Percentiles rank a stretch among this genome's conserved stretches.
Evolutionary conservation across 1,139 yeast genomes (phyloP).

Genomic region (Zygoascus sp.): DNA sequence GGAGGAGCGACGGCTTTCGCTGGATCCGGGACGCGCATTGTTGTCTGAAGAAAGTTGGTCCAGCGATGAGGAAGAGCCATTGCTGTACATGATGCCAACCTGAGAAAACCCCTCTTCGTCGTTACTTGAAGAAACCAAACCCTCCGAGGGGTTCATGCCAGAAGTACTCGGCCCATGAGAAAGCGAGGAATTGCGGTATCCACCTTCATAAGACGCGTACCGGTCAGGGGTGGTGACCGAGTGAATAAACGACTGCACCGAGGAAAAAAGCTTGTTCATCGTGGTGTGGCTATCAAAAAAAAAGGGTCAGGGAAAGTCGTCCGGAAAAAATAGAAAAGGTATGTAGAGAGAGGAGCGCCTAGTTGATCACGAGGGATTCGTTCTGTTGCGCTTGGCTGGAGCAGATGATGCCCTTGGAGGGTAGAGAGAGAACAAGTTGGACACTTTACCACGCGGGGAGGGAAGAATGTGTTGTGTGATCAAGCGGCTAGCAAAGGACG

Average conservation of each 20-base stretch:
- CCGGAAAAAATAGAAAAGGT: too few relatives aligned
- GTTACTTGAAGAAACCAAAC: slow-evolving; percentile 14
- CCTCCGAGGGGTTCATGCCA: slow-evolving; percentile 13
- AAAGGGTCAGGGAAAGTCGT: background rate
- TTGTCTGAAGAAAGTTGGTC: slow-evolving; percentile 13
- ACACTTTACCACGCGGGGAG: too few relatives aligned
- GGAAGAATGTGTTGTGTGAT: too few relatives aligned
- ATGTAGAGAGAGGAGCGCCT: too few relatives aligned
- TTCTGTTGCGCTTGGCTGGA: too few relatives aligned
- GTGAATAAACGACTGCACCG: slow-evolving; percentile 48
- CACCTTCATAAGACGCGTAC: slow-evolving; percentile 53
- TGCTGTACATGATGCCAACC: slow-evolving; percentile 19
- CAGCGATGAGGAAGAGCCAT: slow-evolving; percentile 21
- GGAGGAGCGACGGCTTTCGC: slow-evolving; percentile 16
- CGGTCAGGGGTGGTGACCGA: slow-evolving; percentile 62
- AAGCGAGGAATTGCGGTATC: slow-evolving; percentile 19
- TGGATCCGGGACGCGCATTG: slow-evolving; percentile 5
- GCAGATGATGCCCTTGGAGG: too few relatives aligned
- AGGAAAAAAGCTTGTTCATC: slow-evolving; percentile 34
- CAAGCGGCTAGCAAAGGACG: too few relatives aligned
- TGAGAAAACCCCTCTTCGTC: slow-evolving; percentile 24
- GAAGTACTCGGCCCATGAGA: slow-evolving; percentile 15
- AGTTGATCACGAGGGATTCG: too few relatives aligned
- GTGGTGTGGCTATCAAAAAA: background rate
- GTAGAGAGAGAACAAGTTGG: too few relatives aligned